phyloP scores from a whole-genome alignment of 1,139 yeast species.

The Taphrina wiesneri region DNA sequence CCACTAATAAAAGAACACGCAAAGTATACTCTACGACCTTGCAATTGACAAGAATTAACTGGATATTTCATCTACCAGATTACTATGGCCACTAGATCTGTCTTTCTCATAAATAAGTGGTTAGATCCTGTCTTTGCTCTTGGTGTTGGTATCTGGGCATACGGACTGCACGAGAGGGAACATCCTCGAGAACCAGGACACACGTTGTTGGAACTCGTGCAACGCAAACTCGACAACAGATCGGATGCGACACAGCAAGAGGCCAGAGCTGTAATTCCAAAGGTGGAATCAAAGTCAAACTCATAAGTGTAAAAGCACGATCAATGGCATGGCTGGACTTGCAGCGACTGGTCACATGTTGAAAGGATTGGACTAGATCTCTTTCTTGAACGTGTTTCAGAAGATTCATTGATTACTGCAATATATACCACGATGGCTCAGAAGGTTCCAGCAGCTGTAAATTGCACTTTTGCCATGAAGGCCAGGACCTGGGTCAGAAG shows the following conservation, averaged over 20 bases:
- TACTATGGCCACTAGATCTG: slow-evolving; percentile 8
- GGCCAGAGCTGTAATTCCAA: neutral
- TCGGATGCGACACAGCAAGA: neutral
- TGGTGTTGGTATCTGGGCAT: slow-evolving; percentile 40
- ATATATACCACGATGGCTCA: neutral
- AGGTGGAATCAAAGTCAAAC: neutral
- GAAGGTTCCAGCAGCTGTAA: neutral
- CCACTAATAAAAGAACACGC: too few species aligned
- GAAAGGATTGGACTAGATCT: too few species aligned
- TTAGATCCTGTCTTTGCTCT: slow-evolving; percentile 41
- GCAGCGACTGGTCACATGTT: too few species aligned
- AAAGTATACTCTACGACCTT: too few species aligned
- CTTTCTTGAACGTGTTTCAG: too few species aligned
- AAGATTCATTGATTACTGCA: too few species aligned
- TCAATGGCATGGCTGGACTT: too few species aligned
- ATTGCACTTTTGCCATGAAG: neutral
- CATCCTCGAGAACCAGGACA: slow-evolving; percentile 40
- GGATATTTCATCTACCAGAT: too few species aligned
- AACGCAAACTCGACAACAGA: slow-evolving; percentile 30
- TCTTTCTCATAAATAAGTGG: slow-evolving; percentile 34
- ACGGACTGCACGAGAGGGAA: slow-evolving; percentile 40
- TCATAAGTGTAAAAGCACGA: neutral
- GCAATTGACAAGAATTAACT: neutral
- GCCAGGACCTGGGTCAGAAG: too few species aligned
- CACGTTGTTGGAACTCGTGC: slow-evolving; percentile 38